Conservation (phyloP, 1,284 basidiomycete genomes). For the Cutaneotrichosporon daszewskae region DNA sequence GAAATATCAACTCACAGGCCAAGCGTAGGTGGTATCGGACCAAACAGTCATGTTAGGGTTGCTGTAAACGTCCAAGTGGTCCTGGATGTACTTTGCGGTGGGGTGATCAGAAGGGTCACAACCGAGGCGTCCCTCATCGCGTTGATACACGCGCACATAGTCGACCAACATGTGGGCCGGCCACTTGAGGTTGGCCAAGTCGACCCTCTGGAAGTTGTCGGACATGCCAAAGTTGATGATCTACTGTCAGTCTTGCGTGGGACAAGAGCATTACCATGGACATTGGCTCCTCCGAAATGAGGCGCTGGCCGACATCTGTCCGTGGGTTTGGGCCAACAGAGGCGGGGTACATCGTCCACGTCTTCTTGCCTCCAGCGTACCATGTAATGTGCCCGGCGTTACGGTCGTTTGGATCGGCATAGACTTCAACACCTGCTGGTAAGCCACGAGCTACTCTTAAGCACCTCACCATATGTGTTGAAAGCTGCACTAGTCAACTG, state of each 20-base stretch:
- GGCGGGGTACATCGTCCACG: conserved; percentile 68
- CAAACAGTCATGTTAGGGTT: conserved; percentile 42
- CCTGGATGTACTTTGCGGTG: conserved; percentile 52
- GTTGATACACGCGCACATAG: conserved; percentile 75
- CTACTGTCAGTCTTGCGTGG: conserved; percentile 49
- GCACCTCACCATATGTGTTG: conserved; percentile 53
- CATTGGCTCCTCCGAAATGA: conserved; percentile 79
- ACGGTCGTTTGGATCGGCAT: conserved; percentile 56
- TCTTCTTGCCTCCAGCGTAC: conserved; percentile 59
- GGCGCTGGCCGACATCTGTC: conserved; percentile 65
- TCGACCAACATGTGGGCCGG: conserved; percentile 68
- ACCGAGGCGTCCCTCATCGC: conserved; percentile 63
- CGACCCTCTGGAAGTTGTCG: conserved; percentile 51
- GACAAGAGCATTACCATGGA: conserved; percentile 34
- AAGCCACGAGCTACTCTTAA: not conserved
- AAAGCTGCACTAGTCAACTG: conserved; percentile 27
- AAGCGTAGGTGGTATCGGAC: conserved; percentile 27
- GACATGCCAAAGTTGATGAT: conserved; percentile 65
- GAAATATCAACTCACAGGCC: conserved; percentile 33
- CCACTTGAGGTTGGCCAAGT: conserved; percentile 62
- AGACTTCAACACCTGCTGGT: conserved; percentile 59
- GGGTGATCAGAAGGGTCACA: conserved; percentile 76
- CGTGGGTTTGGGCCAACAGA: conserved; percentile 65
- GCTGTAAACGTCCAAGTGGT: conserved; percentile 32
- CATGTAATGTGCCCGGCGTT: conserved; percentile 66